A percentile compares a stretch with the other conserved stretches of the same genome.
phyloP scores from a whole-genome alignment of 495 filamentous ascomycete species.

The Bryoglossum gracile region DNA sequence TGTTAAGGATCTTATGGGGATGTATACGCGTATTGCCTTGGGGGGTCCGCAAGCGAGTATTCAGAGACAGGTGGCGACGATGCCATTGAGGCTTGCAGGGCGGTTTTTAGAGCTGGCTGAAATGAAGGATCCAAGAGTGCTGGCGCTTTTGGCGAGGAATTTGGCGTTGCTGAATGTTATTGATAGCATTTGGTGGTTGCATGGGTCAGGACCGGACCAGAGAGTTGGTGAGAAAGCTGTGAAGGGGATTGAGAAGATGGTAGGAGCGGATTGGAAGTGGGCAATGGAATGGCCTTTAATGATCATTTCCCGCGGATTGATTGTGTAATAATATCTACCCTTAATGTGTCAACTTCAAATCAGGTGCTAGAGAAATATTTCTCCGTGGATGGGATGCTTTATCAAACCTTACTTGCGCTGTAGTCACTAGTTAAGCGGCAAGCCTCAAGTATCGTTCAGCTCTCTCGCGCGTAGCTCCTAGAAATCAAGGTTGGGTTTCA shows the following conservation, averaged over 20 bases:
- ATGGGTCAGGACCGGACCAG: slow-evolving; percentile 3
- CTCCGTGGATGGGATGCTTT: no score
- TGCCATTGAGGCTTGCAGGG: slow-evolving; percentile 8
- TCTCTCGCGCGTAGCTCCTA: no score
- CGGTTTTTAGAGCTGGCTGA: slow-evolving; percentile 12
- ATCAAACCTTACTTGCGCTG: no score
- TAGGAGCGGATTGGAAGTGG: slow-evolving; percentile 10
- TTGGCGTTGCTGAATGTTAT: slow-evolving; percentile 10
- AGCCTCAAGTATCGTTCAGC: no score
- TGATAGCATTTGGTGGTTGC: slow-evolving; percentile 16
- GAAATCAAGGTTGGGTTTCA: no score
- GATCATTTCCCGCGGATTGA: not conserved
- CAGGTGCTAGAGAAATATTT: no score
- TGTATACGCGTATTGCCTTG: slow-evolving; percentile 1
- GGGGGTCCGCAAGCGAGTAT: not conserved
- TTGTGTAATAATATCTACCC: not conserved
- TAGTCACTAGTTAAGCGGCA: no score
- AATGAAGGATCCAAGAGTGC: slow-evolving; percentile 1
- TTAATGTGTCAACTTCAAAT: no score
- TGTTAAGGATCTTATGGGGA: not conserved
- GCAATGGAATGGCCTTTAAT: slow-evolving; percentile 15
- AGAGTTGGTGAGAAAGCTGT: slow-evolving; percentile 6
- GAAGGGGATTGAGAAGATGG: slow-evolving; percentile 1
- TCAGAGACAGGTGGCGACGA: slow-evolving; percentile 6
- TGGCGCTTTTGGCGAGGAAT: slow-evolving; percentile 10